Base-by-base conservation (phyloP, 352 stramenopile genomes). In the Pythium oligandrum region DNA sequence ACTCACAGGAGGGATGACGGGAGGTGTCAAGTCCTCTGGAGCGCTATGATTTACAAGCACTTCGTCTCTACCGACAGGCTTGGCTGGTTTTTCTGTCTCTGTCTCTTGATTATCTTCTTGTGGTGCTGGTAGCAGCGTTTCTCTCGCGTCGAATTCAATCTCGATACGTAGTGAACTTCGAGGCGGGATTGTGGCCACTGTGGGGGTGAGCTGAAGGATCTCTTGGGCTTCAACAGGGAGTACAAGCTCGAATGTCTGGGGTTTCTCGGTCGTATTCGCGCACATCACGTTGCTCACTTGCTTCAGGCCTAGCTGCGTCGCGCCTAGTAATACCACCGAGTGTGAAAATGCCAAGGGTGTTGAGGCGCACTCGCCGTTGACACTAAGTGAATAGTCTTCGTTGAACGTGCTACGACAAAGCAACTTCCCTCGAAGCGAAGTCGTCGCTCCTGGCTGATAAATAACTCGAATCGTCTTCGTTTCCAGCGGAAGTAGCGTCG, bases 111-210 rank as follows among this genome's bases (percentile, higher is more conserved):
- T 26, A 26, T 26, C 17, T 26, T 26, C 17, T 26, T 26, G 17
- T 26, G 17, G 17, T 26, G 17, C 17, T 26, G 65, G 61, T 39
- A 86, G 81, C 10, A 86, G 53, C 31, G 69, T 56, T 7, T 76
- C 63, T 3, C 51, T 71, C 0, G 90, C 79, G 9, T 55, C 55
- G 58, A 95, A 96, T 37, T 86, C 81, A 8, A 97, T 67, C 57
- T 97, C 90, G 7, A 97, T 53, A 4, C 88, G 17, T 26, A 26
- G 17, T 26, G 17, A 26, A 26, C 17, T 26, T 26, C 17, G 17
- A 26, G 83, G 69, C 0, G 17, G 38, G 1, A 97, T 44, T 0
- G 65, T 70, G 8, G 69, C 71, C 9, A 96, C 85, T 35, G 73
- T 63, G 1, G 90, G 90, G 3, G 75, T 86, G 1, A 97, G 54